phyloP scores from a whole-genome alignment of 257 asterid genomes.

The Rauvolfia tetraphylla region DNA sequence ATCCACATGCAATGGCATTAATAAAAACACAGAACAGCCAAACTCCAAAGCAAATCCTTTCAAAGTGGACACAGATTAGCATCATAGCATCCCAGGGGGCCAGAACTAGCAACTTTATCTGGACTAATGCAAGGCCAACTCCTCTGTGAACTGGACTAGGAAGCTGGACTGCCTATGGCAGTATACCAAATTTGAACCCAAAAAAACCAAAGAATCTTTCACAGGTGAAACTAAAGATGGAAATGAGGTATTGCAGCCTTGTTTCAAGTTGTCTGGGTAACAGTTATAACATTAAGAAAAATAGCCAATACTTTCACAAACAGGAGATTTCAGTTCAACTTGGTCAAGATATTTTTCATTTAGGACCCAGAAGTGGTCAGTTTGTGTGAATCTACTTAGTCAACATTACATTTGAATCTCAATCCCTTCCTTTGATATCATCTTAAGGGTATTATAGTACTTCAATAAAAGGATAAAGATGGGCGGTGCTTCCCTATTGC shows the following conservation, averaged over 20 bases:
- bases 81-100: too few relatives aligned
- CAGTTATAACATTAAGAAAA: background rate
- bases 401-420: background rate
- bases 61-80: too few relatives aligned
- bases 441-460: background rate
- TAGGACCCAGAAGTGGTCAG: constrained; percentile 1
- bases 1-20: too few relatives aligned
- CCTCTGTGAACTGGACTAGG: background rate
- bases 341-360: background rate
- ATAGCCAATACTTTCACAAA: background rate
- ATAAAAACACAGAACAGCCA: too few relatives aligned
- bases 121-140: background rate
- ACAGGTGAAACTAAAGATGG: background rate
- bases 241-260: background rate
- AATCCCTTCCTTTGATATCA: background rate
- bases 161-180: background rate
- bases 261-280: background rate
- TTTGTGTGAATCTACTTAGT: background rate
- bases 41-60: too few relatives aligned
- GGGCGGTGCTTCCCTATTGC: background rate
- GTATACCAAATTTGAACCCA: background rate
- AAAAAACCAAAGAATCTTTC: background rate
- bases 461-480: background rate
- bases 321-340: background rate
- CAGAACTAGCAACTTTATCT: background rate